Evolutionary conservation across 2,329 filamentous ascomycete species (phyloP), one percentile per base, ranked within the genome.

Genomic region (Talaromyces sp.): DNA sequence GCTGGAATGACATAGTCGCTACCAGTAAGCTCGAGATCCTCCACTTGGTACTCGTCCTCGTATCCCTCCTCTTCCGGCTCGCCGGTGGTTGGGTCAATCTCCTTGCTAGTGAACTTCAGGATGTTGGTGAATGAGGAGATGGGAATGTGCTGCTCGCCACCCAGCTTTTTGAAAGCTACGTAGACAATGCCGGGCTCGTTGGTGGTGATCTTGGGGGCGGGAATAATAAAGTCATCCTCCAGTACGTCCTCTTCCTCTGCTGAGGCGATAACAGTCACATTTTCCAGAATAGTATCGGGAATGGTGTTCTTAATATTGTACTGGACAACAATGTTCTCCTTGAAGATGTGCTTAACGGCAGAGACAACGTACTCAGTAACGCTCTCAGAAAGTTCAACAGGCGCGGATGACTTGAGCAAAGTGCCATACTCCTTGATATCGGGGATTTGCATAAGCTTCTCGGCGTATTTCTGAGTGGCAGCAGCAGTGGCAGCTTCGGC

Each of bases 301-400:
- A 99, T 82, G 2, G 94, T 99, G 79, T 99, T 99, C 82, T 96
- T 97, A 73, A 99, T 86, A 70, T 97, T 90, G 74, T 94, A 99
- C 70, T 99, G 94, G 49, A 99, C 79, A 30, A 99, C 93, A 68
- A 99, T 81, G 69, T 97, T 90, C 71, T 96, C 90, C 77, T 96
- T 96, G 86, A 97, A 99, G 67, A 99, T 86, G 71, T 99, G 94
- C 80, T 99, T 99, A 75, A 97, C 84, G 19, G 94, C 87, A 32
- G 84, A 86, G 55, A 99, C 94, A 46, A 97, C 91, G 66, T 99
- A 99, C 75, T 99, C 94, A 17, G 93, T 97, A 76, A 97, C 94
- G 48, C 91, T 90, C 74, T 99, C 94, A 16, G 94, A 97, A 57
- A 99, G 86, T 75, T 97, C 93, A 62, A 96, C 85, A 45, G 89